Conservation (phyloP, 78 protist species). For the Bodo saltans region DNA sequence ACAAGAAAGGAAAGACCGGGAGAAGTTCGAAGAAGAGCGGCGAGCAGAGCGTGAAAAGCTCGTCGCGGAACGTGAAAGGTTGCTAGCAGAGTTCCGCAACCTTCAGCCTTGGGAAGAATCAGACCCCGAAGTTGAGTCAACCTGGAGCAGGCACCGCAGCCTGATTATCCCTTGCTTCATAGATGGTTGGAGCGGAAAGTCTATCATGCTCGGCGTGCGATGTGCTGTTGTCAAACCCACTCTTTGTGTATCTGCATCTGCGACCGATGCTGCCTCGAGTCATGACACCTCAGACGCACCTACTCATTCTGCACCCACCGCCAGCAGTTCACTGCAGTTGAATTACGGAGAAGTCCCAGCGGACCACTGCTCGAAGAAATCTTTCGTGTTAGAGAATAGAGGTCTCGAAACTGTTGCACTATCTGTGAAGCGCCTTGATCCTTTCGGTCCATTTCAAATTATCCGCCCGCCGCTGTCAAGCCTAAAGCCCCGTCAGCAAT, state of each 20-base stretch:
- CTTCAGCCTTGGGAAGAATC: neutral
- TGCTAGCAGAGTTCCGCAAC: neutral
- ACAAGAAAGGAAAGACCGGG: neutral
- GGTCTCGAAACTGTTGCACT: neutral
- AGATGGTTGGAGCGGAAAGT: neutral
- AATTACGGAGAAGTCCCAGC: neutral
- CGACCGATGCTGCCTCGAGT: neutral
- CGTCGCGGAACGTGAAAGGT: neutral
- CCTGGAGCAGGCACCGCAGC: slow-evolving; percentile 14
- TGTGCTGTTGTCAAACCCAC: neutral
- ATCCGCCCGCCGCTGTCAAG: neutral
- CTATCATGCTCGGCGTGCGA: neutral
- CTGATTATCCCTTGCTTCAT: neutral
- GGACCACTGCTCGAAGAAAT: neutral
- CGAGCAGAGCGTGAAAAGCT: neutral
- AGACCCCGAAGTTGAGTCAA: neutral
- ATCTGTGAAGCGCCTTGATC: neutral
- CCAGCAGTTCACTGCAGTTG: neutral
- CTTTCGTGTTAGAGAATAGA: neutral
- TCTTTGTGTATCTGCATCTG: neutral
- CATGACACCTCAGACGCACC: neutral
- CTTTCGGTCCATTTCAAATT: slow-evolving; percentile 2
- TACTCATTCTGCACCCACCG: neutral
- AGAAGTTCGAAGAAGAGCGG: neutral
- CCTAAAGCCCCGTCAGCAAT: neutral